phyloP scores from a whole-genome alignment of 2,329 filamentous ascomycete species.

The Xylariales sp. region DNA sequence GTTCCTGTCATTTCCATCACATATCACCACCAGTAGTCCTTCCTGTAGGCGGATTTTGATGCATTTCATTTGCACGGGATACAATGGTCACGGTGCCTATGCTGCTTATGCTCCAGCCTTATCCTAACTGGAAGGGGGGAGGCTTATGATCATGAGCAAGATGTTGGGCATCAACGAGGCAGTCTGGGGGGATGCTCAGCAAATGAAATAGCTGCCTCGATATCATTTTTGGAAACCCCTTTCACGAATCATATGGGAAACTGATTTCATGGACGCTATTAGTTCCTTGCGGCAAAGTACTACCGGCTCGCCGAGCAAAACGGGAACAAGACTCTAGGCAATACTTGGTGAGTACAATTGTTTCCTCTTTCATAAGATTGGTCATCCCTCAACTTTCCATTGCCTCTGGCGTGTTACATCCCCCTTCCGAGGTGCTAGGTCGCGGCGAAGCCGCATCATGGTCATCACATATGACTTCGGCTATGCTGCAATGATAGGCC shows the following conservation, averaged over 20 bases:
- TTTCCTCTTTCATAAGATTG: constrained; percentile 11
- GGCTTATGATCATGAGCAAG: constrained; percentile 19
- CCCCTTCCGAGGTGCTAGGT: constrained; percentile 15
- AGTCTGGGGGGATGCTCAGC: constrained; percentile 11
- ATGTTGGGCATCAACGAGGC: constrained; percentile 37
- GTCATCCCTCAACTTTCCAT: constrained; percentile 15
- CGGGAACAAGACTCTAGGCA: constrained; percentile 86
- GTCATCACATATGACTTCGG: constrained; percentile 26
- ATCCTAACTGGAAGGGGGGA: no score
- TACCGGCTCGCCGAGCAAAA: constrained; percentile 86
- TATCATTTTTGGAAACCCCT: no score
- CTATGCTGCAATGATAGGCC: no score
- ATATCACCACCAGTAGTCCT: no score
- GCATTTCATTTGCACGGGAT: no score
- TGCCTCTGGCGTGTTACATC: constrained; percentile 15
- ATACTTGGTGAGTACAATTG: constrained; percentile 76
- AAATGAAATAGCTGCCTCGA: no score
- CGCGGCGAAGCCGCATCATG: constrained; percentile 9
- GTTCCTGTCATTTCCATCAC: no score
- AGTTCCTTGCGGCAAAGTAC: constrained; percentile 83
- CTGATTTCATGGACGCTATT: constrained; percentile 38
- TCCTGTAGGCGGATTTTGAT: no score
- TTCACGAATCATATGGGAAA: constrained; percentile 44
- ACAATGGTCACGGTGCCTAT: no score
- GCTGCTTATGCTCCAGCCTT: no score